Evolutionary conservation across 2,329 filamentous ascomycete genomes (phyloP), one percentile per base, ranked within the genome.

Genomic region (Penicillium sp.): DNA sequence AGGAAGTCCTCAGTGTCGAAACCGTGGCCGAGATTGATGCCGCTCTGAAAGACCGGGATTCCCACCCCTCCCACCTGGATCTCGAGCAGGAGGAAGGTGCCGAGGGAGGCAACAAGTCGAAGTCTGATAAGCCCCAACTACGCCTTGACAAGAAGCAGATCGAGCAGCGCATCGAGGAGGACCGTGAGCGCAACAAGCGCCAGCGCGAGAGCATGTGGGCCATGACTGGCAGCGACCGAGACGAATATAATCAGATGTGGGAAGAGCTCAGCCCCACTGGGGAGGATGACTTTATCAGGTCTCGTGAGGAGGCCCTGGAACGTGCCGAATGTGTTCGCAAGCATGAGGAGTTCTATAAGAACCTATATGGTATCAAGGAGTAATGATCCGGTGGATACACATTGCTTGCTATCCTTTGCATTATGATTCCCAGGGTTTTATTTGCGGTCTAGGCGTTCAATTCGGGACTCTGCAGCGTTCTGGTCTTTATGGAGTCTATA

Each of bases 161-260:
- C 50, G 92, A 97, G 75, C 92, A 97, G 77, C 82, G 94, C 39
- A 96, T 99, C 60, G 95, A 99, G 65, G 95, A 99, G 75, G 94
- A 99, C 73, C 81, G 94, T 4, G 94, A 99, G 73, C 80, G 94
- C 41, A 95, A 99, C 73, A 99, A 99, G 79, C 80, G 93, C 41
- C 79, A 93, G 66, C 80, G 94, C 23, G 94, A 99, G 76, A 91
- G 87, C 65, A 95, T 96, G 59, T 99, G 95, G 94, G 90, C 91
- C 0, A 86, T 96, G 3, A 84, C 84, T 31, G 80, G 82, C 9
- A 82, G 84, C 32, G 77, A 80, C 9, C 80, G 83, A 27, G 83
- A 86, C 8, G 93, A 97, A 74, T 87, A 91, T 75, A 83, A 87
- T 60, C 89, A 85, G 74, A 75, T 95, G 61, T 95, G 89, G 88